These are phyloP conservation scores for Exophiala dermatitidis DNA, from an alignment of 2,329 filamentous ascomycete species.

Conservation along the genomic window DNA sequence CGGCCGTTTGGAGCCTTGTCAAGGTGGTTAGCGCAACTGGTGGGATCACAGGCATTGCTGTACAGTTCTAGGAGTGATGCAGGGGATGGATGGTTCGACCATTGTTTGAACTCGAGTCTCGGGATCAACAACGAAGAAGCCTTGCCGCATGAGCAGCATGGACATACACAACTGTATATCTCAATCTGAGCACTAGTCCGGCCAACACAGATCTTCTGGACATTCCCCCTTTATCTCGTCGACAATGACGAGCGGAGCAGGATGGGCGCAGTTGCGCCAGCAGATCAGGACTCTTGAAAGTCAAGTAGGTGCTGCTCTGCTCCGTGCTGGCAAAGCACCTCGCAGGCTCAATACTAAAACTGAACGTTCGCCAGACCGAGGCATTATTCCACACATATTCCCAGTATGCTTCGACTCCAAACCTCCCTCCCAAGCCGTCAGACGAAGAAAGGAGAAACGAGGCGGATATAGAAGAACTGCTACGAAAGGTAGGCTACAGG, in stretches of 20 bases:
- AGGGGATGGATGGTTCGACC: too few relatives aligned
- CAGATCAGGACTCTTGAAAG: constrained; percentile 83
- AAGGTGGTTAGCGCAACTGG: background rate
- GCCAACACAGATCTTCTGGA: background rate
- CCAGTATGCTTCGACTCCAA: constrained; percentile 74
- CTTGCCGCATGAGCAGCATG: background rate
- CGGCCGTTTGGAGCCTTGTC: constrained; percentile 10
- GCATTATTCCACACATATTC: constrained; percentile 65
- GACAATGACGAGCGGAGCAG: constrained; percentile 46
- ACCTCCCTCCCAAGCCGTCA: constrained; percentile 73
- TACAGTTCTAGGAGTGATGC: too few relatives aligned
- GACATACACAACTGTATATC: background rate
- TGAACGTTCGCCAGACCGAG: constrained; percentile 59
- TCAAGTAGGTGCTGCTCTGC: constrained; percentile 55
- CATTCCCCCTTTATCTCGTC: background rate
- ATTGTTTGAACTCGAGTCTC: background rate
- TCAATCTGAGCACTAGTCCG: background rate
- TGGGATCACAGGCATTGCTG: too few relatives aligned
- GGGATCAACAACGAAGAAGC: background rate
- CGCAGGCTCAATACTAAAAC: too few relatives aligned
- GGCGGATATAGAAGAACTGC: constrained; percentile 70
- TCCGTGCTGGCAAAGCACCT: background rate
- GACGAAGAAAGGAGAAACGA: constrained; percentile 78
- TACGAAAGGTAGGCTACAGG: constrained; percentile 60
- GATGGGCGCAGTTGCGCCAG: constrained; percentile 92